A percentile compares a stretch with the other conserved stretches of the same genome.
These are phyloP conservation scores for Astrocystis sublimbata DNA, from an alignment of 495 filamentous ascomycete species.

Conservation along the genomic window DNA sequence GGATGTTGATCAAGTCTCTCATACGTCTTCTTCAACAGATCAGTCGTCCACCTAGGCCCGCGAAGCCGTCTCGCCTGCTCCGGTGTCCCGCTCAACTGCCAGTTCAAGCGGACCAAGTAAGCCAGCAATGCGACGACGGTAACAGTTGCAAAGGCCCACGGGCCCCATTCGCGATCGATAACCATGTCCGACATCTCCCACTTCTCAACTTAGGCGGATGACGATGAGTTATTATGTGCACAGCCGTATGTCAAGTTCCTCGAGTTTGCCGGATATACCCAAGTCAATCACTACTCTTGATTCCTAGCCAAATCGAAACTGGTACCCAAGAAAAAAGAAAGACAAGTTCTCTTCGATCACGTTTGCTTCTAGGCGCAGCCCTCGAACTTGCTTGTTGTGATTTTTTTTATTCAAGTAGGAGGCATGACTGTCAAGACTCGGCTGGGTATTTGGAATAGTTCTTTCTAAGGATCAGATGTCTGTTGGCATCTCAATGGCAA, in stretches of 20 bases:
- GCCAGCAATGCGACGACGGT: slow-evolving; percentile 23
- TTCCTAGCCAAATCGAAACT: not conserved
- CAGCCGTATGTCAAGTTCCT: not conserved
- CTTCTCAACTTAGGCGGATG: too few relatives aligned
- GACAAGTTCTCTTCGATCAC: not conserved
- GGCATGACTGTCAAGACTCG: not conserved
- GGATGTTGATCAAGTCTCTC: slow-evolving; percentile 41
- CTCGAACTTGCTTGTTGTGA: not conserved
- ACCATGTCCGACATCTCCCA: slow-evolving; percentile 2
- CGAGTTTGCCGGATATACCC: not conserved
- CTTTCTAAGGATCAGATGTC: not conserved
- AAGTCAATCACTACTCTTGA: slow-evolving; percentile 8
- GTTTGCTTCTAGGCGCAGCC: too few relatives aligned
- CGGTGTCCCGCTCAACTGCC: slow-evolving; percentile 46
- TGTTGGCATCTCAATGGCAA: too few relatives aligned
- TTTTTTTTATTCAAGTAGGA: not conserved
- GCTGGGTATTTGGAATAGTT: slow-evolving; percentile 2
- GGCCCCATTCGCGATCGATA: not conserved
- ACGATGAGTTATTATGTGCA: not conserved
- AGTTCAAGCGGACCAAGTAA: slow-evolving; percentile 54
- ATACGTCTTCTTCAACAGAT: slow-evolving; percentile 49
- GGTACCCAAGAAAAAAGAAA: not conserved
- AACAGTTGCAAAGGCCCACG: not conserved
- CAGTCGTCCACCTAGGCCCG: slow-evolving; percentile 51
- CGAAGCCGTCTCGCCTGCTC: slow-evolving; percentile 45